Percentiles rank a stretch among this genome's conserved stretches.
phyloP scores from a whole-genome alignment of 2,329 filamentous ascomycete species.

The Trichoderma brevicompactum region DNA sequence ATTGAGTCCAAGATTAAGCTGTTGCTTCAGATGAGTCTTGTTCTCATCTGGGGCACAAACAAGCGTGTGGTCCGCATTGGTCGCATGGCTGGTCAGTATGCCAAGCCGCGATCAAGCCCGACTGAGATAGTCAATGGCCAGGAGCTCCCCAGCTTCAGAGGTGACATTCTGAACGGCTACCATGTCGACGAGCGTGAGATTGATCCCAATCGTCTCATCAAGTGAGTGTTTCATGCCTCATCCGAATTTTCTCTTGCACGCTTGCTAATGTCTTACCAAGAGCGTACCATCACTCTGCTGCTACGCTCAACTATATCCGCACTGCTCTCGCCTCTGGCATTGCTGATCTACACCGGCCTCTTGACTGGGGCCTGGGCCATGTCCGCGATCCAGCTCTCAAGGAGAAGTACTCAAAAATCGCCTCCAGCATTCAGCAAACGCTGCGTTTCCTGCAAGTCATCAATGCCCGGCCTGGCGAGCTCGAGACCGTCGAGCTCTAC shows the following conservation, averaged over 20 bases:
- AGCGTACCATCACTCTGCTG: conserved; percentile 94
- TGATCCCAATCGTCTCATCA: conserved; percentile 81
- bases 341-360: conserved; percentile 87
- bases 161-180: conserved; percentile 94
- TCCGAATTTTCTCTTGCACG: too few species aligned
- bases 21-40: conserved; percentile 93
- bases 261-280: conserved; percentile 43
- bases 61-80: conserved; percentile 91
- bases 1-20: conserved; percentile 98
- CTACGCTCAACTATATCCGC: conserved; percentile 91
- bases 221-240: conserved; percentile 45
- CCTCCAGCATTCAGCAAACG: conserved; percentile 84
- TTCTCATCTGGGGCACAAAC: conserved; percentile 85
- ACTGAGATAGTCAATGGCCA: conserved; percentile 80
- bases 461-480: conserved; percentile 79
- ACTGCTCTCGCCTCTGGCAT: conserved; percentile 84
- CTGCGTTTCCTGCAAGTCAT: conserved; percentile 94
- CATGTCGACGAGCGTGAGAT: conserved; percentile 74
- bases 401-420: conserved; percentile 82
- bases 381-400: conserved; percentile 83
- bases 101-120: conserved; percentile 89
- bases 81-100: conserved; percentile 96
- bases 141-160: conserved; percentile 86
- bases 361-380: conserved; percentile 94
- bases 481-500: conserved; percentile 92